phyloP scores from a whole-genome alignment of 208 protist genomes.

The Trypanosoma cruzi region DNA sequence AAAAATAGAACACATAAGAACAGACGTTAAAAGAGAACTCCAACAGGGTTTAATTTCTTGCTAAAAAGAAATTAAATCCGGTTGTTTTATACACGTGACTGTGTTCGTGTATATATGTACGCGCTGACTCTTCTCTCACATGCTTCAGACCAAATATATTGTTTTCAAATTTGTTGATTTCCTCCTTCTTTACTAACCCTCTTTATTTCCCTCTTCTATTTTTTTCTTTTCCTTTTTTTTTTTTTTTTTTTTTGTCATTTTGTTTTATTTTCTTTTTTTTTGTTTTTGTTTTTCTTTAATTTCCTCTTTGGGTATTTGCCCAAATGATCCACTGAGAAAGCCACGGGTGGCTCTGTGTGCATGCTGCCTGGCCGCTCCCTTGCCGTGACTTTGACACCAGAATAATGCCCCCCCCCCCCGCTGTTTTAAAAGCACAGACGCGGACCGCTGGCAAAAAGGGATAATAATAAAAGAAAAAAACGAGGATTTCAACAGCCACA shows the following conservation, averaged over 20 bases:
- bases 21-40: background rate
- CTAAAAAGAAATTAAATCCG: background rate
- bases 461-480: too few relatives aligned
- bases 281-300: background rate
- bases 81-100: background rate
- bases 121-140: background rate
- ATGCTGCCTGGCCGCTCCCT: background rate
- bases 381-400: background rate
- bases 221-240: conserved; percentile 7
- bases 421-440: background rate
- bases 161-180: background rate
- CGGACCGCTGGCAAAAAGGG: too few relatives aligned
- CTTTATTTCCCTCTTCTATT: background rate
- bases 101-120: background rate
- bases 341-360: background rate
- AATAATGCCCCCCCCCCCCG: background rate
- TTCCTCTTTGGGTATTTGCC: background rate
- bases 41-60: background rate
- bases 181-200: background rate
- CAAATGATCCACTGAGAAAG: background rate
- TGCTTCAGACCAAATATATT: background rate
- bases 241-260: conserved; percentile 12
- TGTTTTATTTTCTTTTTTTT: background rate
- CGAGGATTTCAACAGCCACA: background rate
- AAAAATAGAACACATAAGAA: background rate